Evolutionary conservation across 1,139 yeast species (phyloP).

Genomic region (Arxiozyma slooffiae): DNA sequence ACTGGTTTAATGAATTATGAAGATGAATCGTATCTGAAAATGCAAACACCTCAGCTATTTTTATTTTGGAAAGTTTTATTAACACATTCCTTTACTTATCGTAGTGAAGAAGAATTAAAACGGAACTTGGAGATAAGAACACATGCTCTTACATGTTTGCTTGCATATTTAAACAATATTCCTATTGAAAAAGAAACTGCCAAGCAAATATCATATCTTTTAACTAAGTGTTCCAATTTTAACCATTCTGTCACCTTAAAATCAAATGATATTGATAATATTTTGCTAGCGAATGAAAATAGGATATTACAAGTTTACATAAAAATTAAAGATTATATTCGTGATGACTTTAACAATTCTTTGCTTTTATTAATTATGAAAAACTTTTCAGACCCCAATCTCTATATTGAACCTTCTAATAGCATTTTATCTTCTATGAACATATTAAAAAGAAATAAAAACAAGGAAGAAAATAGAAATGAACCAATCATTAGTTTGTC

Average conservation of each 20-base stretch:
- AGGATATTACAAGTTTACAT: slow-evolving; percentile 37
- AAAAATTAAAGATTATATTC: slow-evolving; percentile 34
- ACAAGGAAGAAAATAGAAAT: slow-evolving; percentile 18
- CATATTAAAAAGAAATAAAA: slow-evolving; percentile 9
- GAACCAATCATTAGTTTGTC: slow-evolving; percentile 15
- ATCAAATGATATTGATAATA: slow-evolving; percentile 19
- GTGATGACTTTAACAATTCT: slow-evolving; percentile 38
- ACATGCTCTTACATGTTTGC: slow-evolving; percentile 39
- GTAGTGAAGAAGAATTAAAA: slow-evolving; percentile 34
- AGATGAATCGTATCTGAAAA: slow-evolving; percentile 51
- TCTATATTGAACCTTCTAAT: slow-evolving; percentile 23
- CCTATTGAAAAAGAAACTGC: slow-evolving; percentile 34
- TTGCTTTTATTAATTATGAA: slow-evolving; percentile 38
- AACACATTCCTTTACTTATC: slow-evolving; percentile 35
- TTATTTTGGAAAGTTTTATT: slow-evolving; percentile 76
- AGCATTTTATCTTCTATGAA: slow-evolving; percentile 20
- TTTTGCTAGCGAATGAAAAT: slow-evolving; percentile 34
- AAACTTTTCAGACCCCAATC: slow-evolving; percentile 36
- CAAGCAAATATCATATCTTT: slow-evolving; percentile 36
- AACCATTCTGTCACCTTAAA: slow-evolving; percentile 24
- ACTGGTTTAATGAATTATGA: slow-evolving; percentile 63
- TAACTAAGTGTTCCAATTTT: slow-evolving; percentile 34
- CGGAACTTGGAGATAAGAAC: slow-evolving; percentile 39
- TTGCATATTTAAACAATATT: slow-evolving; percentile 35
- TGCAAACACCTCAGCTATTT: slow-evolving; percentile 67